phyloP scores from a whole-genome alignment of 139 green algal genomes.

The Auxenochlorella pyrenoidosa region DNA sequence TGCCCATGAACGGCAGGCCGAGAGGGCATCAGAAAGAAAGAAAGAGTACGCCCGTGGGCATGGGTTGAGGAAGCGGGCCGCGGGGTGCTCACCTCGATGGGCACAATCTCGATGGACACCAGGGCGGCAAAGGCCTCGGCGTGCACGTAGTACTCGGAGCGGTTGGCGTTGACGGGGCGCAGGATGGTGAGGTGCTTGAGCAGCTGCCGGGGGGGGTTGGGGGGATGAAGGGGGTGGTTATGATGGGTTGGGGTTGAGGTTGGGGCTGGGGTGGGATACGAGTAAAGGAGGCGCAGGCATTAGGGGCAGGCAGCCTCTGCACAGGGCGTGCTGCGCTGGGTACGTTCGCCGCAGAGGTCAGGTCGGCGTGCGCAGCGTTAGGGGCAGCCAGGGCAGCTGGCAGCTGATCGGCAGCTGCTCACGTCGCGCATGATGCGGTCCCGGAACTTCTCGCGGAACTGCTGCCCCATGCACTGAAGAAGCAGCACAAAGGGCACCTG shows the following conservation, averaged over 20 bases:
- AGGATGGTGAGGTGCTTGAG: slow-evolving; percentile 66
- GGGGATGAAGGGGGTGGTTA: not conserved
- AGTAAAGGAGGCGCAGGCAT: too few relatives aligned
- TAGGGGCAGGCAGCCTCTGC: too few relatives aligned
- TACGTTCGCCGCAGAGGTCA: too few relatives aligned
- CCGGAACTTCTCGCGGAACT: slow-evolving; percentile 41
- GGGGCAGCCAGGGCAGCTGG: not conserved
- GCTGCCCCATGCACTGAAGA: slow-evolving; percentile 37
- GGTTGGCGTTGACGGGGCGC: slow-evolving; percentile 48
- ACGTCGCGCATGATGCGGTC: slow-evolving; percentile 57
- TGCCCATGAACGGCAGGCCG: too few relatives aligned
- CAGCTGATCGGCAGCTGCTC: not conserved
- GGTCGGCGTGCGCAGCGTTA: too few relatives aligned
- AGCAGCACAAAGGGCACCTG: slow-evolving; percentile 37
- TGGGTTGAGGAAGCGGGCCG: not conserved
- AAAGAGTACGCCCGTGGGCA: not conserved
- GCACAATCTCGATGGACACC: slow-evolving; percentile 38
- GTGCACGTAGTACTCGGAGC: slow-evolving; percentile 70
- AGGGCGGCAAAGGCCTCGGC: slow-evolving; percentile 56
- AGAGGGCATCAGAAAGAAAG: too few relatives aligned
- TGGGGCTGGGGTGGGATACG: too few relatives aligned
- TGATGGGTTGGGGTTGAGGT: too few relatives aligned
- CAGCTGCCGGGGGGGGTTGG: slow-evolving; percentile 38
- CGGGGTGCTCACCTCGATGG: slow-evolving; percentile 4
- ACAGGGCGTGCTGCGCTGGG: not conserved